These are phyloP conservation scores for Penicillium antarcticum DNA, from an alignment of 495 filamentous ascomycete genomes.

Conservation along the genomic window DNA sequence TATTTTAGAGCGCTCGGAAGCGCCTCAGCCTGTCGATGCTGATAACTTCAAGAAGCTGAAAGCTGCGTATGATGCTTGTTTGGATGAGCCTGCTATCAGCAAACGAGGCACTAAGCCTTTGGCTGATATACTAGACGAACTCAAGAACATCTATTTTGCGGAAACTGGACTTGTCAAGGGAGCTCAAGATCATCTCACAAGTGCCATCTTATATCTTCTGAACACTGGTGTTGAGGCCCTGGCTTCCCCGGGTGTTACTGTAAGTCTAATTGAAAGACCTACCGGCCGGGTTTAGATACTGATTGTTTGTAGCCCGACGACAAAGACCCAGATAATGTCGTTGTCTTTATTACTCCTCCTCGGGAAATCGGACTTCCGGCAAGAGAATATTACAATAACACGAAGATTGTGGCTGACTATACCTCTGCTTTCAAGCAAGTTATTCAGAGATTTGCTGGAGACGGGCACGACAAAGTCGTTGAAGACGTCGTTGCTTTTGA, in stretches of 20 bases:
- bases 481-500: conserved; percentile 57
- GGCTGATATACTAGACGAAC: conserved; percentile 42
- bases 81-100: conserved; percentile 54
- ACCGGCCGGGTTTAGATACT: not conserved
- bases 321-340: conserved; percentile 61
- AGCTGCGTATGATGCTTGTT: conserved; percentile 60
- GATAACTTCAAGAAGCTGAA: conserved; percentile 67
- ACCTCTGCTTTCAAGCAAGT: conserved; percentile 45
- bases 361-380: conserved; percentile 56
- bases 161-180: conserved; percentile 35
- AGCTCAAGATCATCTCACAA: conserved; percentile 42
- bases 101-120: conserved; percentile 53
- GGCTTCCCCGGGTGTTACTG: conserved; percentile 42
- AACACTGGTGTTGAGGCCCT: conserved; percentile 50
- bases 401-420: conserved; percentile 51
- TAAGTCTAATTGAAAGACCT: conserved; percentile 25
- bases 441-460: conserved; percentile 29
- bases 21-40: conserved; percentile 49
- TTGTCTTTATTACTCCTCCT: conserved; percentile 53
- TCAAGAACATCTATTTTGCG: conserved; percentile 53
- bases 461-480: conserved; percentile 23
- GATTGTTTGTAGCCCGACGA: conserved; percentile 47
- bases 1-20: conserved; percentile 58
- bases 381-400: conserved; percentile 63
- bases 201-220: conserved; percentile 52